phyloP scores from a whole-genome alignment of 768 basidiomycete genomes.

The Lyophyllum shimeji region DNA sequence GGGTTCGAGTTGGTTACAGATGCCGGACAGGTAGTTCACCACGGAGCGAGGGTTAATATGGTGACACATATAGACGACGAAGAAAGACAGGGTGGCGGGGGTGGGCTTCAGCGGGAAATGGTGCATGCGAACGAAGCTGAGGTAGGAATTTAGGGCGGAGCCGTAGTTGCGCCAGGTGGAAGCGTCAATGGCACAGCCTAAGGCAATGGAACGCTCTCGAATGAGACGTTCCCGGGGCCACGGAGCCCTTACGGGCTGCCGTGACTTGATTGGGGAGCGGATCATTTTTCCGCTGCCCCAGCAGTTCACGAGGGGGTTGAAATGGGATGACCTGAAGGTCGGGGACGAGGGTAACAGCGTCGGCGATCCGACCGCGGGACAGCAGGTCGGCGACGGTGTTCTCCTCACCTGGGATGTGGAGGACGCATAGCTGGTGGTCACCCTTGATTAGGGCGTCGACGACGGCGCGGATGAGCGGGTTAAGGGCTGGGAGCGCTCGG shows the following conservation, averaged over 20 bases:
- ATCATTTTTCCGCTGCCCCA: slow-evolving; percentile 24
- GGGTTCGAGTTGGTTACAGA: slow-evolving; percentile 30
- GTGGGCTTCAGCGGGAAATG: slow-evolving; percentile 34
- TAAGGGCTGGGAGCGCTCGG: slow-evolving; percentile 17
- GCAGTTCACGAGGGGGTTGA: slow-evolving; percentile 11
- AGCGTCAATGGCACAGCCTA: slow-evolving; percentile 27
- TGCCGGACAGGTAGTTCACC: slow-evolving; percentile 35
- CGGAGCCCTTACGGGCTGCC: slow-evolving; percentile 26
- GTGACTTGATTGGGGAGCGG: slow-evolving; percentile 1
- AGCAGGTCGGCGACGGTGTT: neutral
- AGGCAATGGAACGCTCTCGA: slow-evolving; percentile 28
- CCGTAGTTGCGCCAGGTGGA: slow-evolving; percentile 24
- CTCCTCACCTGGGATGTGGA: neutral
- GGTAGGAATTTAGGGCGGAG: slow-evolving; percentile 35
- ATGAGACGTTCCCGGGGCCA: slow-evolving; percentile 25
- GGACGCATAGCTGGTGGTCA: neutral
- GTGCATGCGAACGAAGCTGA: slow-evolving; percentile 31
- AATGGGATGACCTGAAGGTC: slow-evolving; percentile 8
- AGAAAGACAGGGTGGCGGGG: slow-evolving; percentile 34
- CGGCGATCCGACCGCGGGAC: neutral
- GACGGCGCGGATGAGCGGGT: slow-evolving; percentile 21
- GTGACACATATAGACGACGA: slow-evolving; percentile 30
- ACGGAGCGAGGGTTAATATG: slow-evolving; percentile 37
- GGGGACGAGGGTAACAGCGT: neutral
- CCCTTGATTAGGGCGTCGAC: slow-evolving; percentile 9